These are phyloP conservation scores for Crepidotus variabilis DNA, from an alignment of 768 basidiomycete species.

Conservation along the genomic window DNA sequence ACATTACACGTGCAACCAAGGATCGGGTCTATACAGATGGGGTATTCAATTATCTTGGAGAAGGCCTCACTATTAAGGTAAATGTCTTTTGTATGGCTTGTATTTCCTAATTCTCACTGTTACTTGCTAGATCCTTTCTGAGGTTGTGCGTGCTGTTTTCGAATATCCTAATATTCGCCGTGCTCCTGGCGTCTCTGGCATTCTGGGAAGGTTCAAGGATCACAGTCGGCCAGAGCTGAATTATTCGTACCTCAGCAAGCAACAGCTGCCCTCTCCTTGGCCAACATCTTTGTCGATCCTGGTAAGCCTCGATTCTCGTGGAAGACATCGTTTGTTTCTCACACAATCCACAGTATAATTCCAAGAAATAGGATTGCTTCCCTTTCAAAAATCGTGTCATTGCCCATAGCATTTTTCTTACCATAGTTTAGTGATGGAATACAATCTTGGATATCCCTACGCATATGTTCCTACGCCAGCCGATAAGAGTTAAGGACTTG, in stretches of 20 bases:
- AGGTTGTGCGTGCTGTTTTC: conserved; percentile 64
- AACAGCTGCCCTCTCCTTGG: conserved; percentile 57
- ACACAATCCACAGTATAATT: too few relatives aligned
- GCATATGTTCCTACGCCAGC: too few relatives aligned
- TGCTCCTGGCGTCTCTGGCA: conserved; percentile 66
- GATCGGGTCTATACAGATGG: conserved; percentile 46
- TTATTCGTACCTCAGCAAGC: conserved; percentile 52
- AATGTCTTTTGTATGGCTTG: neutral
- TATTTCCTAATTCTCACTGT: neutral
- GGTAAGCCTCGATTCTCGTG: conserved; percentile 27
- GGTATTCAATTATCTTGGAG: conserved; percentile 40
- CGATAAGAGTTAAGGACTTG: neutral
- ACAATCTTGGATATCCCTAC: too few relatives aligned
- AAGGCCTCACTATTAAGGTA: conserved; percentile 54
- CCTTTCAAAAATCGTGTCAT: neutral
- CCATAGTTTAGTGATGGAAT: too few relatives aligned
- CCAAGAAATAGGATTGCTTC: neutral
- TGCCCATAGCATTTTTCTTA: too few relatives aligned
- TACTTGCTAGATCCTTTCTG: conserved; percentile 42
- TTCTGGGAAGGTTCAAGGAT: conserved; percentile 51
- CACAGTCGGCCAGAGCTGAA: conserved; percentile 41
- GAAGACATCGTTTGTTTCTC: neutral
- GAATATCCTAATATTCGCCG: conserved; percentile 55
- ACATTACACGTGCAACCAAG: conserved; percentile 42
- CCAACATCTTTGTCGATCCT: conserved; percentile 62